A percentile compares a stretch with the other conserved stretches of the same genome.
phyloP scores from a whole-genome alignment of 805 yeast species.

The Suhomyces canberraensis region DNA sequence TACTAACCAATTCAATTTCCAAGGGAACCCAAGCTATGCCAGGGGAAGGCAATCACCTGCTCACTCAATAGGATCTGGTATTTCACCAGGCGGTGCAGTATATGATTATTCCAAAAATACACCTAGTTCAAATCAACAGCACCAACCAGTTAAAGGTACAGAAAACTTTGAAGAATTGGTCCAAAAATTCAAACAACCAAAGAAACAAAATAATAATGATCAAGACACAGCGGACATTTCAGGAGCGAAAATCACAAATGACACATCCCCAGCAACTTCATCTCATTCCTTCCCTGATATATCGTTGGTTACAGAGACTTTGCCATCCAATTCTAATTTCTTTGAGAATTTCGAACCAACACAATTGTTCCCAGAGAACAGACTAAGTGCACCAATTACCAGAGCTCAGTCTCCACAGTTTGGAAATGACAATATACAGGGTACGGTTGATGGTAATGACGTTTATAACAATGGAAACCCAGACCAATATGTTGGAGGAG shows the following conservation, averaged over 20 bases:
- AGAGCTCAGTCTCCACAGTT: constrained; percentile 34
- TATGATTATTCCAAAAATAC: constrained; percentile 12
- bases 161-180: constrained; percentile 32
- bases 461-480: constrained; percentile 2
- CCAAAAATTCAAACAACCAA: constrained; percentile 26
- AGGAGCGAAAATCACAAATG: constrained; percentile 11
- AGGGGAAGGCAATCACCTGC: constrained; percentile 7
- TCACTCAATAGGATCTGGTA: constrained; percentile 14
- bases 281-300: constrained; percentile 48
- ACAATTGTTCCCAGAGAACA: constrained; percentile 49
- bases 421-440: not conserved
- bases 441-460: not conserved
- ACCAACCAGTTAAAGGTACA: not conserved
- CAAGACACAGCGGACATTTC: not conserved
- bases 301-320: constrained; percentile 51
- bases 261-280: constrained; percentile 35
- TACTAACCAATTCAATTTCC: not conserved
- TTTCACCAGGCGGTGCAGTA: constrained; percentile 26
- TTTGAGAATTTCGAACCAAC: constrained; percentile 55
- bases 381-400: constrained; percentile 33
- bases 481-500: constrained; percentile 2
- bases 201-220: constrained; percentile 4
- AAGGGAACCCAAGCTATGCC: not conserved
- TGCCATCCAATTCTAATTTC: constrained; percentile 45
- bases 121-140: not conserved